Base-by-base conservation (phyloP, 2,329 filamentous ascomycete species). In the Calonectria fujianensis region DNA sequence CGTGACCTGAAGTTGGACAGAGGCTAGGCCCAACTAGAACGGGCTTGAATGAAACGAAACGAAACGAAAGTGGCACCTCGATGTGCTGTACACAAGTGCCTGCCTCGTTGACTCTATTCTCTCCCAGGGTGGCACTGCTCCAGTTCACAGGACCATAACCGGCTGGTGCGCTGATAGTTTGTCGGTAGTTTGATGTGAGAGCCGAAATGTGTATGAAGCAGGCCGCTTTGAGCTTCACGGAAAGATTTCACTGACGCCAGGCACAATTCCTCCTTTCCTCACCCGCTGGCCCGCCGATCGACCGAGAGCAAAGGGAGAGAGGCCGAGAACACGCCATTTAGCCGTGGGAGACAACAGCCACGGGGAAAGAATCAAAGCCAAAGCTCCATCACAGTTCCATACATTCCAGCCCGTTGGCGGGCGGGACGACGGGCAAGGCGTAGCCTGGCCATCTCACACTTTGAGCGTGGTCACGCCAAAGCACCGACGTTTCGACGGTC, bases 401-500 rank as follows among this genome's bases (percentile, higher is more conserved):
- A 29, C 68, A 63, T 70, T 63, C 68, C 68, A 70, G 59, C 54
- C 68, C 39, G 67, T 69, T 69, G 54, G 41, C 65, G 48, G 45
- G 57, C 65, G 70, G 57, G 57, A 64, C 48, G 51, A 27, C 52
- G 65, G 64, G 45, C 64, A 64, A 32, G 54, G 69, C 69, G 69
- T 59, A 61, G 52, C 14, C 29, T 69, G 39, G 54, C 24, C 54
- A 59, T 59, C 16, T 59, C 68, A 63, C 35, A 27, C 29, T 39
- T 31, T 57, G 31, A 24, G 20, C 61, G 73, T 48, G 70, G 65
- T 48, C 72, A 52, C 57, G 75, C 48, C 57, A 70, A 74, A 50
- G 67, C 67, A 66, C 51, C 74, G 69, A 73, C 64, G 70, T 78
- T 74, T 71, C 69, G 77, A 77, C 67, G 67, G 70, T 59, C 66